Conservation (phyloP, 352 stramenopile species). For the Ochromonadaceae sp. region DNA sequence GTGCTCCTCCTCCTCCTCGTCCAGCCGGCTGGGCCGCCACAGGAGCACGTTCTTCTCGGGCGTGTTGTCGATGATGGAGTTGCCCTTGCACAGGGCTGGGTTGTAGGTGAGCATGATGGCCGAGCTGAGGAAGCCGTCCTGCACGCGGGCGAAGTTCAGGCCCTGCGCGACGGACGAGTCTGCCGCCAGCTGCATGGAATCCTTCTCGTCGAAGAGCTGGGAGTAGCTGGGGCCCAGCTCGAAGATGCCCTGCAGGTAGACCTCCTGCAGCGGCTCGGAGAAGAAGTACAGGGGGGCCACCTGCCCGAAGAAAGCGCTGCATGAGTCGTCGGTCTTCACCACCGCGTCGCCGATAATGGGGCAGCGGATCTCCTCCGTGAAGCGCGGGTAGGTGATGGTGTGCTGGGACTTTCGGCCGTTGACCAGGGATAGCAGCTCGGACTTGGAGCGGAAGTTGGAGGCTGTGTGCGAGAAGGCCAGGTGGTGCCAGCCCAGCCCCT, state of each 20-base stretch:
- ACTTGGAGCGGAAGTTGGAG: not conserved
- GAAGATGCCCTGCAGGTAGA: constrained; percentile 20
- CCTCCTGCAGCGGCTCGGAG: constrained; percentile 15
- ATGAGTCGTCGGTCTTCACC: not conserved
- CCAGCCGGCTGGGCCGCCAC: not conserved
- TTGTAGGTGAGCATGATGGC: constrained; percentile 28
- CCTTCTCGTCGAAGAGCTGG: constrained; percentile 27
- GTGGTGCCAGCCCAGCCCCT: constrained; percentile 14
- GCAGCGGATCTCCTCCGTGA: not conserved
- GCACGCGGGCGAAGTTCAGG: no score
- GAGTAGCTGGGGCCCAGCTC: constrained; percentile 25
- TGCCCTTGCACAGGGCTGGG: constrained; percentile 23
- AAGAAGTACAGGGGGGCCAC: constrained; percentile 30
- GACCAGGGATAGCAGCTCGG: not conserved
- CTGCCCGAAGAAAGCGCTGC: constrained; percentile 4
- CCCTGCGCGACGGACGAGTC: no score
- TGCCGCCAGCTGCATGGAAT: no score
- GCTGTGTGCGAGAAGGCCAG: not conserved
- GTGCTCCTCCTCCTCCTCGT: not conserved
- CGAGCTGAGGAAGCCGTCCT: constrained; percentile 16
- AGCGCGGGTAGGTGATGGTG: not conserved
- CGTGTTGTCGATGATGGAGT: constrained; percentile 28
- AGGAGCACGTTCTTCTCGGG: constrained; percentile 19
- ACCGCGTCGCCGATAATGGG: not conserved
- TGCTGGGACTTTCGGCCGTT: not conserved